These are phyloP conservation scores for Quillaja saponaria DNA, from an alignment of 306 rosid genomes.

Conservation along the genomic window DNA sequence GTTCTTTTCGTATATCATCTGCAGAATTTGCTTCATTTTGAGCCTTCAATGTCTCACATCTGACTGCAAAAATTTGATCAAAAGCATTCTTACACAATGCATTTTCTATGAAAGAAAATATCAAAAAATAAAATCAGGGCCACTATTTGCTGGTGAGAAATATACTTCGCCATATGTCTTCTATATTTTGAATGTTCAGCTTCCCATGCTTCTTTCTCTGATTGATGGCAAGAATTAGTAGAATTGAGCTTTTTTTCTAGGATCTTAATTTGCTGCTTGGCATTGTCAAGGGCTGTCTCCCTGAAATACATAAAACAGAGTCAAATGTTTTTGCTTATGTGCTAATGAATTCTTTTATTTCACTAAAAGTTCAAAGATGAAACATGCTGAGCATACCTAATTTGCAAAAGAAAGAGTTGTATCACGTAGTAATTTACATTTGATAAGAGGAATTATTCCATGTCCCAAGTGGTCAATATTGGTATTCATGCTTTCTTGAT, in stretches of 20 bases:
- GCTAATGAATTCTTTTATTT: too few relatives aligned
- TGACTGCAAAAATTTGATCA: slow-evolving; percentile 55
- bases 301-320: slow-evolving; percentile 53
- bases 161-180: slow-evolving; percentile 91
- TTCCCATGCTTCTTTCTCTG: slow-evolving; percentile 93
- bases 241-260: slow-evolving; percentile 74
- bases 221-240: slow-evolving; percentile 56
- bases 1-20: slow-evolving; percentile 65
- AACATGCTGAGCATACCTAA: background rate
- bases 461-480: too few relatives aligned
- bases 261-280: slow-evolving; percentile 65
- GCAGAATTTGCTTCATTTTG: slow-evolving; percentile 73
- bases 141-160: slow-evolving; percentile 32
- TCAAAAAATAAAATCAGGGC: slow-evolving; percentile 24
- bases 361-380: background rate
- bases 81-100: slow-evolving; percentile 20
- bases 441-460: too few relatives aligned
- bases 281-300: slow-evolving; percentile 58
- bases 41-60: slow-evolving; percentile 75
- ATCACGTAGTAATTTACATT: background rate
- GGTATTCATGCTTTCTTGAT: too few relatives aligned
- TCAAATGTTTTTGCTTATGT: slow-evolving; percentile 22
- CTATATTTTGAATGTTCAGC: slow-evolving; percentile 75
- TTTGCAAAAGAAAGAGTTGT: slow-evolving; percentile 4
- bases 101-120: slow-evolving; percentile 11